Percentiles rank a stretch among this genome's conserved stretches.
phyloP scores from a whole-genome alignment of 169 alveolate species.

The Prorocentrum cordatum region DNA sequence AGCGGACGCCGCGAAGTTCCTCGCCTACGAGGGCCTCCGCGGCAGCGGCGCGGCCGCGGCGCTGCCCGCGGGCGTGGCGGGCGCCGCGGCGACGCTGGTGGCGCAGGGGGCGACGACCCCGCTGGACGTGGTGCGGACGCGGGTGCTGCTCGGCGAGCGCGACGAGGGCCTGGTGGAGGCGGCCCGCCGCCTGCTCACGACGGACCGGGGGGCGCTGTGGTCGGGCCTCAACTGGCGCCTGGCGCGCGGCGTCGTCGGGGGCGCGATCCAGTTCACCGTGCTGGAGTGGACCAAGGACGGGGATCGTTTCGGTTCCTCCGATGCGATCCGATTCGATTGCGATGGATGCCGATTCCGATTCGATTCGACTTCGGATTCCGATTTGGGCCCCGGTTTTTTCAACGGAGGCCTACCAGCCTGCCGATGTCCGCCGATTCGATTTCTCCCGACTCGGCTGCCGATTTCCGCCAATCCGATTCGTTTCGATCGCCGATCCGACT shows the following conservation, averaged over 20 bases:
- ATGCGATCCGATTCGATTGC: too few species aligned
- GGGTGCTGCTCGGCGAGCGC: slow-evolving; percentile 8
- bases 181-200: neutral
- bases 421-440: too few species aligned
- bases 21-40: slow-evolving; percentile 21
- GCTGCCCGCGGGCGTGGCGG: slow-evolving; percentile 58
- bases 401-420: too few species aligned
- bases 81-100: slow-evolving; percentile 11
- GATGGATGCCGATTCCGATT: too few species aligned
- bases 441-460: too few species aligned
- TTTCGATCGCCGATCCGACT: too few species aligned
- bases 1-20: slow-evolving; percentile 27
- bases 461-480: too few species aligned
- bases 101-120: slow-evolving; percentile 38
- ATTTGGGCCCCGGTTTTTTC: too few species aligned
- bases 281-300: too few species aligned
- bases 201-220: neutral
- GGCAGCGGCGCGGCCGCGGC: slow-evolving; percentile 14
- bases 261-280: slow-evolving; percentile 47
- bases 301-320: too few species aligned
- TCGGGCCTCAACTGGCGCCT: slow-evolving; percentile 38
- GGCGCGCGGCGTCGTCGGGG: slow-evolving; percentile 51
- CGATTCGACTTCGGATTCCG: too few species aligned
- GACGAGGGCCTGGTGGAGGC: neutral
- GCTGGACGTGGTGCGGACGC: slow-evolving; percentile 51